Evolutionary conservation across 495 filamentous ascomycete species (phyloP).

Genomic region (Xylaria cubensis): DNA sequence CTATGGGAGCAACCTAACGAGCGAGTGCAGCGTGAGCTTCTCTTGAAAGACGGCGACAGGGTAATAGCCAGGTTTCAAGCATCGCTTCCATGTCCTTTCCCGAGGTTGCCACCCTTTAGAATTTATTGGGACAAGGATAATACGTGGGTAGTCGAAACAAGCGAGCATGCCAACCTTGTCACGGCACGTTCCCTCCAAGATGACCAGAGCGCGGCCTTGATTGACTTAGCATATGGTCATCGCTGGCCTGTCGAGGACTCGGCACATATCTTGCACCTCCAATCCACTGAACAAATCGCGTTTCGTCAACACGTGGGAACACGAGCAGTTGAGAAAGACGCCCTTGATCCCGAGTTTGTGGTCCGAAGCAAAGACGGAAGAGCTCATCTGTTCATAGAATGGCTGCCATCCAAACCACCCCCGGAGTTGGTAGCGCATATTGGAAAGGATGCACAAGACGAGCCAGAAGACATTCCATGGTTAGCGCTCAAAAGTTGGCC

Average conservation of each 20-base stretch:
- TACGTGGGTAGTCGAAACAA: conserved; percentile 49
- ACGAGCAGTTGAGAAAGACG: conserved; percentile 22
- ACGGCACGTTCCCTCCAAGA: conserved; percentile 32
- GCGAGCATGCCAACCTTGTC: conserved; percentile 29
- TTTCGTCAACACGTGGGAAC: conserved; percentile 32
- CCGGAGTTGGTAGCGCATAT: conserved; percentile 34
- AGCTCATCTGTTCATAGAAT: conserved; percentile 43
- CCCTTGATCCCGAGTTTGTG: conserved; percentile 34
- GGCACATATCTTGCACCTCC: conserved; percentile 51
- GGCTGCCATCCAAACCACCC: conserved; percentile 48
- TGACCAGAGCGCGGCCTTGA: conserved; percentile 54
- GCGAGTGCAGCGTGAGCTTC: conserved; percentile 42
- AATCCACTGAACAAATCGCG: conserved; percentile 33
- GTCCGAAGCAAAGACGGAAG: conserved; percentile 41
- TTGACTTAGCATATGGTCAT: conserved; percentile 57
- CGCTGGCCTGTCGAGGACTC: conserved; percentile 42
- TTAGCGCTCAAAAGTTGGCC: conserved; percentile 59
- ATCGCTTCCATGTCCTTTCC: conserved; percentile 52
- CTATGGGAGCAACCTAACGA: conserved; percentile 51
- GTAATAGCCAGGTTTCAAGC: conserved; percentile 50
- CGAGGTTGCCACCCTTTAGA: conserved; percentile 49
- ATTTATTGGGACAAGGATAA: conserved; percentile 58
- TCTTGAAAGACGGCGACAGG: conserved; percentile 40
- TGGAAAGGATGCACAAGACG: conserved; percentile 34
- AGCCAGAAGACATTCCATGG: conserved; percentile 51